phyloP scores from a whole-genome alignment of 495 filamentous ascomycete species.

The Apodospora peruviana region DNA sequence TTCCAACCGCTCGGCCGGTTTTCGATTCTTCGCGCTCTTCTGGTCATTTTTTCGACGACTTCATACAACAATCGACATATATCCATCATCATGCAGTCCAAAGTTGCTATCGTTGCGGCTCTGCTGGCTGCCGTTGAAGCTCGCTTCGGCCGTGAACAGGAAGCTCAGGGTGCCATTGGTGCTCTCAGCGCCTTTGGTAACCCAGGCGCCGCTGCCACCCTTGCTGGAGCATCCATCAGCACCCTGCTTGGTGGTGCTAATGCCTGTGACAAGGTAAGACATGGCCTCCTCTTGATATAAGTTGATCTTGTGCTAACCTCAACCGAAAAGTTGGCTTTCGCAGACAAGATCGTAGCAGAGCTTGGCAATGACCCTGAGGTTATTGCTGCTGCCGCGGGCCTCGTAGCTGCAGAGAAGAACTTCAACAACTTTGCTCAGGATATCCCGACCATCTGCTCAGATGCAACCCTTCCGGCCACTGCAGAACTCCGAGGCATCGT shows the following conservation, averaged over 20 bases:
- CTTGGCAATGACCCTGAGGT: slow-evolving; percentile 48
- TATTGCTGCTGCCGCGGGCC: slow-evolving; percentile 49
- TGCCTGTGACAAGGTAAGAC: slow-evolving; percentile 48
- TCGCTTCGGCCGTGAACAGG: slow-evolving; percentile 51
- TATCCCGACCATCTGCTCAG: slow-evolving; percentile 52
- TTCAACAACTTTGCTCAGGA: slow-evolving; percentile 55
- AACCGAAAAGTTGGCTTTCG: slow-evolving; percentile 42
- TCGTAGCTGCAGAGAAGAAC: slow-evolving; percentile 64
- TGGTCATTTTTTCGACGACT: slow-evolving; percentile 19
- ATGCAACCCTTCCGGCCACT: slow-evolving; percentile 52
- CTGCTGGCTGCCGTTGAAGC: slow-evolving; percentile 45
- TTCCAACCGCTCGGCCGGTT: slow-evolving; percentile 33
- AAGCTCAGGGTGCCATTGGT: slow-evolving; percentile 36
- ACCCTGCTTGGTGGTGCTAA: slow-evolving; percentile 52
- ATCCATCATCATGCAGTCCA: slow-evolving; percentile 41
- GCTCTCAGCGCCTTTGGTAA: slow-evolving; percentile 42
- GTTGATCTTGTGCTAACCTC: background rate
- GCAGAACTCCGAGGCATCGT: slow-evolving; percentile 53
- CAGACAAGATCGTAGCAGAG: slow-evolving; percentile 51
- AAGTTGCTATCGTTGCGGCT: slow-evolving; percentile 32
- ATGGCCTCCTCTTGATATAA: background rate
- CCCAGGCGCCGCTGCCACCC: slow-evolving; percentile 49
- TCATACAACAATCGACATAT: too few relatives aligned
- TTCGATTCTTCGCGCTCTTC: slow-evolving; percentile 24
- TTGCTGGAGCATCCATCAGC: slow-evolving; percentile 46